Evolutionary conservation across 2,329 filamentous ascomycete species (phyloP).

Genomic region (Endoconidiophora polonica): DNA sequence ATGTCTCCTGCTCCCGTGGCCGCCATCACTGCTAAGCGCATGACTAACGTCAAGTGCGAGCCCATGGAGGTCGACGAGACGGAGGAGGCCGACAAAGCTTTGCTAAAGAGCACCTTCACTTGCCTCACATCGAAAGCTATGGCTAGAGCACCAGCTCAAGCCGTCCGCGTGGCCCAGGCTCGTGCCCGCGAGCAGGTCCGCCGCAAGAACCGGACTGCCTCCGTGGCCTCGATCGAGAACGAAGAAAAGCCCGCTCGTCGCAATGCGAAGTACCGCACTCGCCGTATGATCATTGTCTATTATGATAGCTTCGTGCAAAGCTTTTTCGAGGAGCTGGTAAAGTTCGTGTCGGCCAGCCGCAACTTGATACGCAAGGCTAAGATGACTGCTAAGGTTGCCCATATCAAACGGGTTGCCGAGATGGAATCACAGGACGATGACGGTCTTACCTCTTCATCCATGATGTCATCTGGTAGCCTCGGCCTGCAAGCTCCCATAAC

Average conservation of each 20-base stretch:
- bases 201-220: constrained; percentile 34
- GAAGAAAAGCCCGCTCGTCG: constrained; percentile 23
- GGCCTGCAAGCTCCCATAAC: constrained; percentile 11
- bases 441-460: neutral
- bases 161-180: constrained; percentile 28
- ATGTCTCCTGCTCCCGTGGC: no score
- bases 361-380: constrained; percentile 79
- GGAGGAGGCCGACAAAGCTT: constrained; percentile 2
- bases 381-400: constrained; percentile 60
- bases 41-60: no score
- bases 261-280: constrained; percentile 43
- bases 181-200: constrained; percentile 31
- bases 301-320: constrained; percentile 80
- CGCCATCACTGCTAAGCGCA: no score
- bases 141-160: constrained; percentile 28
- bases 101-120: neutral
- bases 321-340: constrained; percentile 67
- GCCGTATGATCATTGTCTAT: constrained; percentile 71
- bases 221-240: constrained; percentile 30
- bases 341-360: constrained; percentile 61
- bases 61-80: neutral
- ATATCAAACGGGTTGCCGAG: constrained; percentile 43
- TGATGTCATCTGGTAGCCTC: constrained; percentile 13
- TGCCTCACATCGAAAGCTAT: constrained; percentile 17
- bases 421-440: constrained; percentile 35